A percentile compares a stretch with the other conserved stretches of the same genome.
phyloP scores from a whole-genome alignment of 2,329 filamentous ascomycete genomes.

The Neoarthrinium moseri region DNA sequence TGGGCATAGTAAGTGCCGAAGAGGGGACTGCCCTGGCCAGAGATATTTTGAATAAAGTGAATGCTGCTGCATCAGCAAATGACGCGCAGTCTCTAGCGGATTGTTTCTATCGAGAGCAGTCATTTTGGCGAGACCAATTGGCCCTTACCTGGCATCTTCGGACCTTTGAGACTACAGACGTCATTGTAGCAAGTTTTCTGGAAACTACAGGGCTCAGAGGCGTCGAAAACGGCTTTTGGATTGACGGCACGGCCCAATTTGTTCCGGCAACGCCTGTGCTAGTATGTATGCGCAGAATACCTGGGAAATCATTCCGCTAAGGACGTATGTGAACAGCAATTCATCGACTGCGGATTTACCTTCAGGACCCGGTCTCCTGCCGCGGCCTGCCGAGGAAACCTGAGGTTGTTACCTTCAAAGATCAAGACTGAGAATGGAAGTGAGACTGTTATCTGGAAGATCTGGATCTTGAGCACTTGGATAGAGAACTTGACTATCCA shows the following conservation, averaged over 20 bases:
- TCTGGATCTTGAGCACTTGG: slow-evolving; percentile 32
- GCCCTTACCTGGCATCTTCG: slow-evolving; percentile 36
- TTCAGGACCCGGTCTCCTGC: slow-evolving; percentile 31
- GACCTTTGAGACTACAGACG: slow-evolving; percentile 22
- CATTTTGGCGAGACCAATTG: slow-evolving; percentile 35
- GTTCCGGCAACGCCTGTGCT: slow-evolving; percentile 15
- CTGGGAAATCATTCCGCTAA: neutral
- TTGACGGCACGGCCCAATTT: slow-evolving; percentile 15
- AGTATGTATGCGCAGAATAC: neutral
- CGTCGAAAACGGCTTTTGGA: slow-evolving; percentile 11
- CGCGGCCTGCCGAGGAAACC: slow-evolving; percentile 27
- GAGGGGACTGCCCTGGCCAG: no score
- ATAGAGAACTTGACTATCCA: slow-evolving; percentile 19
- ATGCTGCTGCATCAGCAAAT: slow-evolving; percentile 14
- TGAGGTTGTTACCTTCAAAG: slow-evolving; percentile 27
- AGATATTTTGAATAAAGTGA: slow-evolving; percentile 15
- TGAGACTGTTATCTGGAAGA: slow-evolving; percentile 25
- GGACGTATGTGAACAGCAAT: slow-evolving; percentile 20
- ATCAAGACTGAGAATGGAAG: no score
- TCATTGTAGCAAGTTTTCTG: slow-evolving; percentile 23
- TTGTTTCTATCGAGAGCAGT: slow-evolving; percentile 29
- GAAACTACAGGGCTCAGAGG: slow-evolving; percentile 17
- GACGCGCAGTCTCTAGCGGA: slow-evolving; percentile 19
- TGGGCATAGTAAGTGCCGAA: no score
- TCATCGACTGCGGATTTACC: slow-evolving; percentile 26